Evolutionary conservation across 2,329 filamentous ascomycete species (phyloP).

Genomic region (Cordyceps farinosa): DNA sequence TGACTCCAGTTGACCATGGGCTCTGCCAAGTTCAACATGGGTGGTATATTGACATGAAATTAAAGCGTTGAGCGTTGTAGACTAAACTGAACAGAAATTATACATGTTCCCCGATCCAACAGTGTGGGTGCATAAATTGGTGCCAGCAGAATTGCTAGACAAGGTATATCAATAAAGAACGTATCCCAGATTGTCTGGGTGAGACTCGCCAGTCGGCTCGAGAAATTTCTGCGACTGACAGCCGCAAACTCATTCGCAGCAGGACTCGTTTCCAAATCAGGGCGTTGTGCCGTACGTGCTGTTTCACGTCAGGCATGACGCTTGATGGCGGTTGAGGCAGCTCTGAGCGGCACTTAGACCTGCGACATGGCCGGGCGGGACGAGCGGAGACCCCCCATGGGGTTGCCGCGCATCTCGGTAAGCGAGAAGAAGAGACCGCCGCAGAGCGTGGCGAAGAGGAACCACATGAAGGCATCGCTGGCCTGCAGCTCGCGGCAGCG

Average conservation of each 20-base stretch:
- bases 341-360: conserved; percentile 30
- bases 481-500: conserved; percentile 75
- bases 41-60: conserved; percentile 9
- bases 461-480: conserved; percentile 73
- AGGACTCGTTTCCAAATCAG: neutral
- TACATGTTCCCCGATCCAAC: neutral
- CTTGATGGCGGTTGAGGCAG: neutral
- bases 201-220: too few relatives aligned
- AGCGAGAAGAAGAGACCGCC: conserved; percentile 55
- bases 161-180: neutral
- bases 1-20: neutral
- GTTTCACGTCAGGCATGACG: neutral
- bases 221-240: neutral
- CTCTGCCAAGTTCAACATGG: neutral
- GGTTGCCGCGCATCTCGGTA: conserved; percentile 45
- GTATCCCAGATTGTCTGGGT: too few relatives aligned
- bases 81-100: neutral
- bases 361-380: conserved; percentile 54
- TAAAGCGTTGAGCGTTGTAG: neutral
- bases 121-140: neutral
- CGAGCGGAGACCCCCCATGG: conserved; percentile 41
- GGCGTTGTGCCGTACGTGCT: neutral
- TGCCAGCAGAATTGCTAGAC: neutral
- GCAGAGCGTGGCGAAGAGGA: conserved; percentile 63
- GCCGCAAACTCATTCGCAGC: neutral